Evolutionary conservation across 2,329 filamentous ascomycete genomes (phyloP).

Genomic region (Hypomyces rosellus): DNA sequence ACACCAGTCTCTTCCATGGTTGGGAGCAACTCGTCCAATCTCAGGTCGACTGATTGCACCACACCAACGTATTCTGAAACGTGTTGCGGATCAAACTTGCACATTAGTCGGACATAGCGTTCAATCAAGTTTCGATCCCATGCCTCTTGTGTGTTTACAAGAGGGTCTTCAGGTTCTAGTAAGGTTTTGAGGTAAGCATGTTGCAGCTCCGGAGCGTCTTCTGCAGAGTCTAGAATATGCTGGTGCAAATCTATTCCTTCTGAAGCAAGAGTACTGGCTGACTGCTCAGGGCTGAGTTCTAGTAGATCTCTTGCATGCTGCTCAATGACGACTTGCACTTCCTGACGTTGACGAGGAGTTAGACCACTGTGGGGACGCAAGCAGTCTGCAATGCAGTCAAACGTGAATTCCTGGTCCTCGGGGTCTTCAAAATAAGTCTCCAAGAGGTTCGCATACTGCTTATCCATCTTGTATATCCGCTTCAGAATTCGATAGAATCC

Average conservation of each 20-base stretch:
- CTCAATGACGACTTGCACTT: slow-evolving; percentile 62
- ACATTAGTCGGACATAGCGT: slow-evolving; percentile 86
- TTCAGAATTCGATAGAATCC: slow-evolving; percentile 90
- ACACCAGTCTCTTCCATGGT: slow-evolving; percentile 85
- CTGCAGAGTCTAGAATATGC: slow-evolving; percentile 56
- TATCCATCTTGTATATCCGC: slow-evolving; percentile 73
- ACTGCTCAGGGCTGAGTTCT: slow-evolving; percentile 56
- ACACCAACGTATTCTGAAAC: slow-evolving; percentile 79
- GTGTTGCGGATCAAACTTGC: slow-evolving; percentile 71
- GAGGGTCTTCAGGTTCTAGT: slow-evolving; percentile 54
- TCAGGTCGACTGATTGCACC: slow-evolving; percentile 70
- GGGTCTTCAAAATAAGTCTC: slow-evolving; percentile 79
- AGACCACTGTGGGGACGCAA: slow-evolving; percentile 59
- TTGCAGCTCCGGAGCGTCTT: slow-evolving; percentile 57
- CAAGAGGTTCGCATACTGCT: slow-evolving; percentile 71
- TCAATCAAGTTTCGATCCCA: slow-evolving; percentile 62
- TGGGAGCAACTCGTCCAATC: slow-evolving; percentile 73
- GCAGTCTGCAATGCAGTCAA: slow-evolving; percentile 71
- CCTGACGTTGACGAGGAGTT: slow-evolving; percentile 62
- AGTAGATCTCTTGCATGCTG: slow-evolving; percentile 61
- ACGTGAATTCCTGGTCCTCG: slow-evolving; percentile 67
- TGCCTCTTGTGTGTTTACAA: slow-evolving; percentile 24
- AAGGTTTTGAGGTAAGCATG: slow-evolving; percentile 72
- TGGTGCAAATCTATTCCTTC: slow-evolving; percentile 60
- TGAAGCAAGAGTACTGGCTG: slow-evolving; percentile 58